Evolutionary conservation across 2,329 filamentous ascomycete species (phyloP).

Genomic region (Orbilia quercus): DNA sequence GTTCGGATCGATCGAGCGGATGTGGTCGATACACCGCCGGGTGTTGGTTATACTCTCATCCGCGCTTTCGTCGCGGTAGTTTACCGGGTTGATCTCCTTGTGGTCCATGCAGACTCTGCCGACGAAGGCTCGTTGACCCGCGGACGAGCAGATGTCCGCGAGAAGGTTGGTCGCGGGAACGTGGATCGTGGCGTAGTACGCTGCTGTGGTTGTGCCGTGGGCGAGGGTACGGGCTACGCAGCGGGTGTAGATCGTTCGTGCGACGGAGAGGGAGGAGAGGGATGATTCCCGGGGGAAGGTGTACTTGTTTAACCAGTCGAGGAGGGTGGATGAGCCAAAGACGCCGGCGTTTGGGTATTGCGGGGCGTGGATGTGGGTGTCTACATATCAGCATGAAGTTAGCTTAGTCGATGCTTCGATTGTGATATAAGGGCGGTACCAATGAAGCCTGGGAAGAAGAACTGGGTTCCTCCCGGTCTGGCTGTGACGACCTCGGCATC

Average conservation of each 20-base stretch:
- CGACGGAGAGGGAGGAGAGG: conserved; percentile 72
- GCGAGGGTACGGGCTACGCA: conserved; percentile 83
- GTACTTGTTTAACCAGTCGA: conserved; percentile 93
- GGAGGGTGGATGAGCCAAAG: conserved; percentile 90
- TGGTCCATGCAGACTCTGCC: conserved; percentile 96
- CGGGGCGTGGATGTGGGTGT: conserved; percentile 89
- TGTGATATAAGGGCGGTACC: conserved; percentile 61
- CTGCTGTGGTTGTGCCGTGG: conserved; percentile 90
- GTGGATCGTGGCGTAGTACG: conserved; percentile 94
- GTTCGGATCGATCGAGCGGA: conserved; percentile 73
- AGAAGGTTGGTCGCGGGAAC: conserved; percentile 90
- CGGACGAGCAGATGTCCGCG: conserved; percentile 79
- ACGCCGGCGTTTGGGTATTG: conserved; percentile 95
- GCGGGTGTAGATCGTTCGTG: conserved; percentile 78
- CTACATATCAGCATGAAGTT: background rate
- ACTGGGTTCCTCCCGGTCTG: conserved; percentile 65
- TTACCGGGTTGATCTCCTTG: conserved; percentile 72
- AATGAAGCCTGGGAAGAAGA: conserved; percentile 67
- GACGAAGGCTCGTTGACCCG: conserved; percentile 89
- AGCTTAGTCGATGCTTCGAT: background rate
- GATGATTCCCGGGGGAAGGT: conserved; percentile 93
- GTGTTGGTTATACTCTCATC: conserved; percentile 71
- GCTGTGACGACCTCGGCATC: conserved; percentile 58
- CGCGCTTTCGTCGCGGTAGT: conserved; percentile 80
- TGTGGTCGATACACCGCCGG: conserved; percentile 72